Evolutionary conservation across 202 grass and related monocot species (phyloP).

Genomic region (Setaria viridis): DNA sequence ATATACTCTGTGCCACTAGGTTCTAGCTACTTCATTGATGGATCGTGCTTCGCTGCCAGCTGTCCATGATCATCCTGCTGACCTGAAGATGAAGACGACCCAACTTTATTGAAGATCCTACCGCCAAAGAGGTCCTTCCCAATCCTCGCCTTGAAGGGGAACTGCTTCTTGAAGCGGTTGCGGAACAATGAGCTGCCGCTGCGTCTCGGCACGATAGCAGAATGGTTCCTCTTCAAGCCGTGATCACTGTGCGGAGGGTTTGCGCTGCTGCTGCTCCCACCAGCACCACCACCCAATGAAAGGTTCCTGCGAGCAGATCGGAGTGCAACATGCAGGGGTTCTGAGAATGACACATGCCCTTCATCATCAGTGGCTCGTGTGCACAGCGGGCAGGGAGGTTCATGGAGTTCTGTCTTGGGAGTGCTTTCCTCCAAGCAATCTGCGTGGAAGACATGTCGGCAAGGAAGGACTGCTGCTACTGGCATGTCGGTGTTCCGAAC

Average conservation of each 20-base stretch:
- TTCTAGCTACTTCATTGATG: slow-evolving; percentile 50
- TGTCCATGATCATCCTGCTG: slow-evolving; percentile 38
- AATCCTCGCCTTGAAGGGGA: slow-evolving; percentile 82
- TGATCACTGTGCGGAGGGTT: slow-evolving; percentile 49
- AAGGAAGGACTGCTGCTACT: slow-evolving; percentile 83
- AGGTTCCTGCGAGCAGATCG: slow-evolving; percentile 59
- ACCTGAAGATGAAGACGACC: slow-evolving; percentile 60
- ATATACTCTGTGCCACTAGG: slow-evolving; percentile 16
- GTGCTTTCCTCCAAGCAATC: slow-evolving; percentile 94
- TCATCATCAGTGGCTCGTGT: slow-evolving; percentile 47
- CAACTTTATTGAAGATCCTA: slow-evolving; percentile 62
- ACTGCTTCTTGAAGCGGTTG: slow-evolving; percentile 78
- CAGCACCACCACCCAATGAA: slow-evolving; percentile 45
- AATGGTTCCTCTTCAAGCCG: slow-evolving; percentile 60
- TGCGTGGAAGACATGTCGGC: slow-evolving; percentile 84
- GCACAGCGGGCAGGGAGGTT: slow-evolving; percentile 84
- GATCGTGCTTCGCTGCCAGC: slow-evolving; percentile 31
- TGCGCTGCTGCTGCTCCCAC: slow-evolving; percentile 47
- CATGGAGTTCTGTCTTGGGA: slow-evolving; percentile 77
- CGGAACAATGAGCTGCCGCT: slow-evolving; percentile 40
- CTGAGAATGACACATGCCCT: slow-evolving; percentile 74
- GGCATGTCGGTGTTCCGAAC: slow-evolving; percentile 86
- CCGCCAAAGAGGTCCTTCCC: slow-evolving; percentile 79
- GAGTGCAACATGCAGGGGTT: slow-evolving; percentile 76
- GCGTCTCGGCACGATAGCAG: slow-evolving; percentile 28